These are phyloP conservation scores for Candida wancherniae DNA, from an alignment of 805 yeast species.

Conservation along the genomic window DNA sequence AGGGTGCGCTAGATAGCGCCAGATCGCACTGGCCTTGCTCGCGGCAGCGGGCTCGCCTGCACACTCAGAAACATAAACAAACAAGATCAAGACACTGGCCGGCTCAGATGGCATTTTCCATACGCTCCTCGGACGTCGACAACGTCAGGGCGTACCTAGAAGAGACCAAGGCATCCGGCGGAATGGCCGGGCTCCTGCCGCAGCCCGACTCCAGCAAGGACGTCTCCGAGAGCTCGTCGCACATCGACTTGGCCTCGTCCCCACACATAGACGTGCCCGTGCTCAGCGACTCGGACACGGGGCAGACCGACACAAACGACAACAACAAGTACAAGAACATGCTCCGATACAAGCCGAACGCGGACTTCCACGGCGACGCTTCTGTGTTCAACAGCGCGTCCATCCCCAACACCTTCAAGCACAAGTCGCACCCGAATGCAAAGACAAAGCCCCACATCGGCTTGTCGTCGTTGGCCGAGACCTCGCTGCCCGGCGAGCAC, in stretches of 20 bases:
- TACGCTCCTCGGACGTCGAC: no score
- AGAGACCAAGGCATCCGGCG: slow-evolving; percentile 23
- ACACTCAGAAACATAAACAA: slow-evolving; percentile 6
- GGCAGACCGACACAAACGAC: slow-evolving; percentile 1
- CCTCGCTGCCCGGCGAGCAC: slow-evolving; percentile 2
- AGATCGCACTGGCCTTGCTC: no score
- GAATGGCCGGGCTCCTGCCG: slow-evolving; percentile 1
- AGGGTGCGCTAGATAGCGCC: no score
- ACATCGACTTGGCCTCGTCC: slow-evolving; percentile 9
- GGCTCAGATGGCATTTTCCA: no score
- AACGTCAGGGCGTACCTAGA: slow-evolving; percentile 24
- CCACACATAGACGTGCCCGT: slow-evolving; percentile 12
- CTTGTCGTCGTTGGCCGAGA: slow-evolving; percentile 7
- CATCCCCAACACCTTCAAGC: slow-evolving; percentile 41
- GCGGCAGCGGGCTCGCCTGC: slow-evolving; percentile 8
- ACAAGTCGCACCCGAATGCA: slow-evolving; percentile 44
- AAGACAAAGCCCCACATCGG: slow-evolving; percentile 33
- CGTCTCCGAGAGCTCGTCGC: no score
- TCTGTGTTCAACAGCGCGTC: slow-evolving; percentile 19
- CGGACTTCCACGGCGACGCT: slow-evolving; percentile 24
- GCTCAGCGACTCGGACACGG: slow-evolving; percentile 1
- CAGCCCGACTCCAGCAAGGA: no score
- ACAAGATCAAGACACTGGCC: no score
- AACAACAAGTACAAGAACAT: slow-evolving; percentile 25
- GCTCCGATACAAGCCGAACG: slow-evolving; percentile 31